Evolutionary conservation across 805 yeast species (phyloP).

Genomic region (Wickerhamomyces subpelliculosus): DNA sequence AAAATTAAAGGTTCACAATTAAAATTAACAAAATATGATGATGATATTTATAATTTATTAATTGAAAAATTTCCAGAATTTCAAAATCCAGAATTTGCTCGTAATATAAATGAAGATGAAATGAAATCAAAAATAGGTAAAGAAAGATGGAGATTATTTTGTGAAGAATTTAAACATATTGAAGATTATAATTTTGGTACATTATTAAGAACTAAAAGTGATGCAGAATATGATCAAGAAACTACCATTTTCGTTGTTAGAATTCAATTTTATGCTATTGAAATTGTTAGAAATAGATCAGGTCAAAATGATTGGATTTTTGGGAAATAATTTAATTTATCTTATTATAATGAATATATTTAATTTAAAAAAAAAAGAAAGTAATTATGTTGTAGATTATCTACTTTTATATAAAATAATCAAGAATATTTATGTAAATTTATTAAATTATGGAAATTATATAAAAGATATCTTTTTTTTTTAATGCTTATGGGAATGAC

Average conservation of each 20-base stretch:
- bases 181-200: slow-evolving; percentile 97
- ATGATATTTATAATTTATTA: slow-evolving; percentile 56
- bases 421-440: no score
- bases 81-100: slow-evolving; percentile 49
- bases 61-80: slow-evolving; percentile 85
- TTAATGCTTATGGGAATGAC: slow-evolving; percentile 19
- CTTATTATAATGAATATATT: no score
- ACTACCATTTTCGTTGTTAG: slow-evolving; percentile 87
- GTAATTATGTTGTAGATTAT: not conserved
- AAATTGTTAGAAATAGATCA: slow-evolving; percentile 84
- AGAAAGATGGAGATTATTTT: slow-evolving; percentile 83
- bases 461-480: slow-evolving; percentile 3
- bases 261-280: slow-evolving; percentile 91
- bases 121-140: slow-evolving; percentile 79
- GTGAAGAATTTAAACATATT: slow-evolving; percentile 76
- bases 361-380: not conserved
- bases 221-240: slow-evolving; percentile 72
- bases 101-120: slow-evolving; percentile 61
- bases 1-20: slow-evolving; percentile 74
- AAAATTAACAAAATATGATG: slow-evolving; percentile 65
- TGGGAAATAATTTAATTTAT: slow-evolving; percentile 28
- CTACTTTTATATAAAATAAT: no score
- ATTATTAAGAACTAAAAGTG: slow-evolving; percentile 65
- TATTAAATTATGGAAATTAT: slow-evolving; percentile 4
- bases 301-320: slow-evolving; percentile 90